Base-by-base conservation (phyloP, 805 yeast species). In the Pichia eremophila region DNA sequence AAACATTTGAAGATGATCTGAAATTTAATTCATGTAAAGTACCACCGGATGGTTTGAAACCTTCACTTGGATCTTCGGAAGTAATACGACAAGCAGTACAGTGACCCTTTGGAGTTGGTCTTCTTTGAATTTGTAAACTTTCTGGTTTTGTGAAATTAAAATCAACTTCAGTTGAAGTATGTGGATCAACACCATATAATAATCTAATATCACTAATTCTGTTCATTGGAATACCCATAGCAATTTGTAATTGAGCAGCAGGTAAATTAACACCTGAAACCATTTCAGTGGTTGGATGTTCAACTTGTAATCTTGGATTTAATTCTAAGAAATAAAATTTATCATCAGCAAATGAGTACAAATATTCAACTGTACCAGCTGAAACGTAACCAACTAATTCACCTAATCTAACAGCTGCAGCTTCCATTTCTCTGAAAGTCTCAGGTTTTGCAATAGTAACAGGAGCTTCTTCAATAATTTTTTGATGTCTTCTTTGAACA, bases 221-320 rank as follows among this genome's bases (percentile, higher is more conserved):
- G 68, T 93, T 95, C 76, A 93, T 81, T 55, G 99, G 98, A 51
- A 93, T 79, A 78, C 99, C 99, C 99, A 93, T 93, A 54, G 99
- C 98, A 69, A 93, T 87, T 72, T 93, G 99, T 57, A 93, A 79
- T 72, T 93, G 99, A 37, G 99, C 96, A 49, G 97, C 95, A 29
- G 99, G 99, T 65, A 93, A 76, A 64, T 93, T 95, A 46, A 93
- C 97, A 56, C 99, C 99, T 25, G 95, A 84, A 48, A 89, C 99
- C 99, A 93, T 93, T 73, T 93, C 99, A 39, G 99, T 93, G 41
- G 99, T 93, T 61, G 99, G 99, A 76, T 93, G 99, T 77, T 93
- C 99, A 51, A 93, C 99, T 75, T 93, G 99, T 67, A 93, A 77
- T 76, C 99, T 86, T 61, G 99, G 99, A 67, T 93, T 93, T 66